Percentiles rank a stretch among this genome's conserved stretches.
phyloP scores from a whole-genome alignment of 768 basidiomycete genomes.

The Baorangia bicolor region DNA sequence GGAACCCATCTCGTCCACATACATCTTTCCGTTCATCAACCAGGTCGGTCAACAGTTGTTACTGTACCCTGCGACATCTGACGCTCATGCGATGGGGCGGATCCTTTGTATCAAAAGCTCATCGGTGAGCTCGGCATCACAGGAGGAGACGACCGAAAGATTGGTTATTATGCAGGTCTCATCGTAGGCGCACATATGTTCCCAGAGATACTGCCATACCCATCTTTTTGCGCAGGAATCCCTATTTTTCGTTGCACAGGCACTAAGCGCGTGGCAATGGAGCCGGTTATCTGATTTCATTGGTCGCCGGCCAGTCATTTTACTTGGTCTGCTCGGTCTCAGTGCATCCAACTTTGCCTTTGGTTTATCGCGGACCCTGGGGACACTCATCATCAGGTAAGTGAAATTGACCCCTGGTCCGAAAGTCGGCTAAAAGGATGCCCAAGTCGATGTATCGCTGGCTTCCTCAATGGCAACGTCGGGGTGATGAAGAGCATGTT shows the following conservation, averaged over 20 bases:
- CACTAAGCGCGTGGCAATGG: slow-evolving; percentile 61
- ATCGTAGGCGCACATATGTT: slow-evolving; percentile 39
- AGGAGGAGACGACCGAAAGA: slow-evolving; percentile 59
- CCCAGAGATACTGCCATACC: not conserved
- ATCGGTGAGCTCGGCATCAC: slow-evolving; percentile 63
- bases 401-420: not conserved
- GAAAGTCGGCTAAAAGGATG: slow-evolving; percentile 1
- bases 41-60: slow-evolving; percentile 36
- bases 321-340: slow-evolving; percentile 53
- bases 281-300: slow-evolving; percentile 58
- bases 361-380: slow-evolving; percentile 59
- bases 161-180: slow-evolving; percentile 68
- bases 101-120: slow-evolving; percentile 38
- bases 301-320: slow-evolving; percentile 61
- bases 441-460: slow-evolving; percentile 36
- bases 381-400: slow-evolving; percentile 55
- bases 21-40: slow-evolving; percentile 66
- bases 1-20: slow-evolving; percentile 55
- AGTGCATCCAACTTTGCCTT: slow-evolving; percentile 56
- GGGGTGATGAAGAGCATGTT: slow-evolving; percentile 71
- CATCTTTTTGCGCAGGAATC: slow-evolving; percentile 49
- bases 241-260: slow-evolving; percentile 58
- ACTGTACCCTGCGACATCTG: not conserved
- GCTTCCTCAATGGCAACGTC: slow-evolving; percentile 39
- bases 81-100: not conserved